phyloP scores from a whole-genome alignment of 208 protist species.

The Leishmania turanica region DNA sequence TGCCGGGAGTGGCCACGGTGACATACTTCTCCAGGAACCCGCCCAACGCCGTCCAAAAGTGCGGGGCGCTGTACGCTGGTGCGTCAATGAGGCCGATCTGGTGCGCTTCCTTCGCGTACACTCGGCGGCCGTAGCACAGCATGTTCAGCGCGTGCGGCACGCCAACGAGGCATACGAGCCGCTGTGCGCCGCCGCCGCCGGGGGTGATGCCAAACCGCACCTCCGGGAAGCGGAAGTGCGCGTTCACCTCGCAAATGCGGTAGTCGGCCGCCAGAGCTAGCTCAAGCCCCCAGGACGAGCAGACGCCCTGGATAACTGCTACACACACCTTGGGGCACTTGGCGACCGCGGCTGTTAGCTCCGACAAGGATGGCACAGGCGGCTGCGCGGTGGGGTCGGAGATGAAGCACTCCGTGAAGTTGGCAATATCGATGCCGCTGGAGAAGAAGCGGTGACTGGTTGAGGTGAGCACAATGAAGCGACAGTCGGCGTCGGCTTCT shows the following conservation, averaged over 20 bases:
- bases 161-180: slow-evolving; percentile 72
- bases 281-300: slow-evolving; percentile 79
- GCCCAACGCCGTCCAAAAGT: slow-evolving; percentile 18
- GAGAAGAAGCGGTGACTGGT: slow-evolving; percentile 66
- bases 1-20: neutral
- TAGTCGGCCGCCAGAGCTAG: slow-evolving; percentile 72
- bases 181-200: slow-evolving; percentile 76
- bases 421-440: slow-evolving; percentile 57
- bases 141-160: slow-evolving; percentile 44
- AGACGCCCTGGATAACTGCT: slow-evolving; percentile 67
- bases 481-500: slow-evolving; percentile 39
- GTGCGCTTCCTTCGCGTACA: slow-evolving; percentile 54
- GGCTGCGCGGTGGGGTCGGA: slow-evolving; percentile 32
- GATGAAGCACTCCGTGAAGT: slow-evolving; percentile 47
- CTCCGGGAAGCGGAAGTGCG: slow-evolving; percentile 64
- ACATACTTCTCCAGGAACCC: slow-evolving; percentile 10
- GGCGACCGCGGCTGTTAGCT: slow-evolving; percentile 54
- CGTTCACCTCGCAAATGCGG: slow-evolving; percentile 51
- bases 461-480: slow-evolving; percentile 44
- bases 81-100: slow-evolving; percentile 65
- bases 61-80: slow-evolving; percentile 15
- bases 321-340: slow-evolving; percentile 66
- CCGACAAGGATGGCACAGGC: slow-evolving; percentile 54
- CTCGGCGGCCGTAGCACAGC: slow-evolving; percentile 36
- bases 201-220: slow-evolving; percentile 76